Evolutionary conservation across 768 basidiomycete genomes (phyloP), one percentile per base, ranked within the genome.

Genomic region (Psilocybe cubensis): DNA sequence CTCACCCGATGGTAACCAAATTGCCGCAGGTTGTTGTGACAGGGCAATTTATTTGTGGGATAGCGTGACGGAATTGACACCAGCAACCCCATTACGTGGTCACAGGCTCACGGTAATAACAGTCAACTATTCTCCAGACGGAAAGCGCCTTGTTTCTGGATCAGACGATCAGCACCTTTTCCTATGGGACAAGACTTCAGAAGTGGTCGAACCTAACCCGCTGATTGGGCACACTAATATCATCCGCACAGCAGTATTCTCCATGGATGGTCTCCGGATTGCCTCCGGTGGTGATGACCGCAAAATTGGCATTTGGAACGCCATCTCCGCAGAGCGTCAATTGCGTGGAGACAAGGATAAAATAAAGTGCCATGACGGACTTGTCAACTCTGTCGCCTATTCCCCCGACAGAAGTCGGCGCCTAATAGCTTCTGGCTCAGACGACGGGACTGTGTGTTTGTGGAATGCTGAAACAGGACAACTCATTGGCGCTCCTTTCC

Each of bases 41-140:
- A 7, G 14, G 14, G n/a, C 35, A 1, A 12, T 38, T 38, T 17
- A 17, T n/a, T 14, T 38, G n/a, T 38, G 35, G 35, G 35, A 38
- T 12, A 12, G 5, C 8, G 8, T 4, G 35, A 9, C 35, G 2
- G 35, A 17, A 1, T 14, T 12, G 12, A 12, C 14, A n/a, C 35
- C 12, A 12, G 35, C 14, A 2, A 38, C 35, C 14, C 35, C 35
- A 12, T 38, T 38, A 38, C 12, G 4, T 11, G 35, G n/a, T 11
- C 31, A 52, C 6, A 3, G 18, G 3, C 14, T n/a, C 9, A 9
- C 33, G n/a, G 44, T 52, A 3, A 46, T 20, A 2, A 40, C 44
- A 8, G 51, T 58, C 4, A 40, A 43, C 2, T 52, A 45, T 23
- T 58, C 42, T 6, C 44, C 56, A 10, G 56, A 58, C 40, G 56